Percentiles rank a stretch among this genome's conserved stretches.
phyloP scores from a whole-genome alignment of 2,329 filamentous ascomycete genomes.

The Davidsoniella australis region DNA sequence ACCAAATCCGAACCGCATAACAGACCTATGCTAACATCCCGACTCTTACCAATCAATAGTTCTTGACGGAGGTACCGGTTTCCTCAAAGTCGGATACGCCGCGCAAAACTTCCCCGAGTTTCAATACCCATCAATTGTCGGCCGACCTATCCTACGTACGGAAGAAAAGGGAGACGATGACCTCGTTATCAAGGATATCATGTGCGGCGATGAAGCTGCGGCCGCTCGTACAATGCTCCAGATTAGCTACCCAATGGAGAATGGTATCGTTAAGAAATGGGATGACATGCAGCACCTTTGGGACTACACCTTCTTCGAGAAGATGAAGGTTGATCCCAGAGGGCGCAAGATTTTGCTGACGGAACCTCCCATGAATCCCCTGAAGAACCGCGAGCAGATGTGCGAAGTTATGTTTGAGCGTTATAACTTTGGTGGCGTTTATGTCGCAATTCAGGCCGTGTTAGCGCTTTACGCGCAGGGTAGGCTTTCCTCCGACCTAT shows the following conservation, averaged over 20 bases:
- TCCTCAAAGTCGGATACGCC: constrained; percentile 98
- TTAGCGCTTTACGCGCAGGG: constrained; percentile 92
- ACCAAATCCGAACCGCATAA: constrained; percentile 2
- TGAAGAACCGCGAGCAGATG: constrained; percentile 96
- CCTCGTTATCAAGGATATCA: constrained; percentile 83
- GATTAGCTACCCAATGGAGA: constrained; percentile 99
- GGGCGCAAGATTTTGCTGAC: constrained; percentile 95
- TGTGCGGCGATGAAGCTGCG: constrained; percentile 97
- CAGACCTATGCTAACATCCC: constrained; percentile 4
- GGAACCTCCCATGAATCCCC: constrained; percentile 93
- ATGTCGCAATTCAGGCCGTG: constrained; percentile 95
- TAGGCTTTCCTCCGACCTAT: constrained; percentile 22
- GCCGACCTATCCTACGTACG: constrained; percentile 88
- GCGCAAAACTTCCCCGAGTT: constrained; percentile 99
- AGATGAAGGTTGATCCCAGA: constrained; percentile 79
- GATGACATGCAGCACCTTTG: constrained; percentile 99
- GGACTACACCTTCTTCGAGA: constrained; percentile 97
- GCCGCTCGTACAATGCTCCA: constrained; percentile 93
- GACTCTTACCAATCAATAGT: constrained; percentile 35
- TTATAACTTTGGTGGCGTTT: constrained; percentile 90
- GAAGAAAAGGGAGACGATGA: constrained; percentile 58
- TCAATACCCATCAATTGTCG: constrained; percentile 96
- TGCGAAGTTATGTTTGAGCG: constrained; percentile 98
- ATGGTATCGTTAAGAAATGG: constrained; percentile 98
- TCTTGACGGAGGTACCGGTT: constrained; percentile 98